Evolutionary conservation across 78 protist genomes (phyloP), one percentile per base, ranked within the genome.

Genomic region (Mastigamoeba balamuthi): DNA sequence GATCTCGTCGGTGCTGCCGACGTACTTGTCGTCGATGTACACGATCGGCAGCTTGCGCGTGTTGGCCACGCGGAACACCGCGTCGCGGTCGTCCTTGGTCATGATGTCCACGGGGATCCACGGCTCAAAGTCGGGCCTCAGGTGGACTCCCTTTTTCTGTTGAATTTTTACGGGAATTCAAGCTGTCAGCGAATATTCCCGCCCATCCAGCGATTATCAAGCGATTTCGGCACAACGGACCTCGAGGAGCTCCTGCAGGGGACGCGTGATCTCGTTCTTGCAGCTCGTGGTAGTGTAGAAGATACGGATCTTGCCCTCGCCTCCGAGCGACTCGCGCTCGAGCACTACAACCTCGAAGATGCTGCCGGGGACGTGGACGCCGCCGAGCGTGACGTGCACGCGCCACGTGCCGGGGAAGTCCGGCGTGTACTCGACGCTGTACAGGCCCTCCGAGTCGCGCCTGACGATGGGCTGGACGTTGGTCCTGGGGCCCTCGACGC

Each of bases 91-190:
- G n/a, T 66, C 40, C 71, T 66, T 66, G 43, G 23, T 37, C 43
- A 66, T 66, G 38, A 66, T 8, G 30, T 66, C 71, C 28, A 66
- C 71, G 40, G 71, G 43, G 23, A 66, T 66, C 71, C 71, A 66
- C 23, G 71, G 71, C 71, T 66, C 71, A 4, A 66, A 66, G 30
- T 66, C 71, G 23, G 71, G 71, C 43, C 71, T 3, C 40, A 36
- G 28, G 40, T 66, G 71, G 29, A 66, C 40, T 28, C 25, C 8
- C 71, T 29, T 66, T 3, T 27, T 58, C 66, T 58, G 29, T 27
- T 8, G 10, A 44, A 44, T 44, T 44, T 44, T 10, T 17, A 10
- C 8, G 36, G 6, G 66, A 58, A 6, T 58, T 23, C 27, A 6
- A 8, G 66, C 6, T 4, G 29, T n/a, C 10, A 58, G 4, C n/a